Conservation (phyloP, 2,329 filamentous ascomycete species). For the Claviceps sp. region DNA sequence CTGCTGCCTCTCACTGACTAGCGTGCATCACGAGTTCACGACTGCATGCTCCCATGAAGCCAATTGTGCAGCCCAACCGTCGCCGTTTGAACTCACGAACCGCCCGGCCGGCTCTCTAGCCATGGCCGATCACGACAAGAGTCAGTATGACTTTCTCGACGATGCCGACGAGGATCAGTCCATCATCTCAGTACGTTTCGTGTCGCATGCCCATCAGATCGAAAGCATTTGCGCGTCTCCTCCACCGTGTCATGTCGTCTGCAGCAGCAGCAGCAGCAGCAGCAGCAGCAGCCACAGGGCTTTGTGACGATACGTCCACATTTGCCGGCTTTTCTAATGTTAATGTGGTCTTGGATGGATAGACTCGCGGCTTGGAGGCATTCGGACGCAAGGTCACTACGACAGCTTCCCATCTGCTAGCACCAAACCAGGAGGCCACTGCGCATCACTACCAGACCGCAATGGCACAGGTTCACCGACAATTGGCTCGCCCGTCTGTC, state of each 20-base stretch:
- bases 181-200: constrained; percentile 25
- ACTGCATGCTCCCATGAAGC: constrained; percentile 1
- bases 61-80: constrained; percentile 1
- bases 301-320: neutral
- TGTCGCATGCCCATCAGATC: neutral
- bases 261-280: no score
- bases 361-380: constrained; percentile 81
- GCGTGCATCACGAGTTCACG: neutral
- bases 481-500: constrained; percentile 68
- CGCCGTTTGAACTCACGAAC: neutral
- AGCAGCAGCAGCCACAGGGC: no score
- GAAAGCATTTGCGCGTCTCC: neutral
- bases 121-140: constrained; percentile 29
- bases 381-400: constrained; percentile 92
- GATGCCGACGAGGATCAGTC: constrained; percentile 36
- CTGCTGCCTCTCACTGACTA: neutral
- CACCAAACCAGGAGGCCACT: constrained; percentile 39
- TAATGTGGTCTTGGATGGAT: constrained; percentile 8
- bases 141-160: constrained; percentile 31
- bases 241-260: neutral
- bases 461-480: constrained; percentile 78
- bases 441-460: constrained; percentile 69
- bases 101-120: constrained; percentile 10
- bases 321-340: constrained; percentile 5
- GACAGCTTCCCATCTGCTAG: constrained; percentile 83